Conservation (phyloP, 169 alveolate species). For the Eimeria mitis region DNA sequence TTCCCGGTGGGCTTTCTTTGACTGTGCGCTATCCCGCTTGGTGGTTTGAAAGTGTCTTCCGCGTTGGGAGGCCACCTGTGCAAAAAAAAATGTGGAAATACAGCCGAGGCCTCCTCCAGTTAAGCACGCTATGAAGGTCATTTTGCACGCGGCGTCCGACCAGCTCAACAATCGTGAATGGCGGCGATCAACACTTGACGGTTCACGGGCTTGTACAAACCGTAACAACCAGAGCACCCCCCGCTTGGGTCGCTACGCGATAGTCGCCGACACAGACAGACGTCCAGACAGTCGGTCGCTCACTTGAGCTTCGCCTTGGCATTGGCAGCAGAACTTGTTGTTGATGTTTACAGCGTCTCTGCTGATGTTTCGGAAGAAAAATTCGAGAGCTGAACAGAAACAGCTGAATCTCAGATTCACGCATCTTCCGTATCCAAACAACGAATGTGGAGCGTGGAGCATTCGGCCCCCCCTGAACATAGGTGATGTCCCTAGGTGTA, state of each 20-base stretch:
- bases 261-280: too few species aligned
- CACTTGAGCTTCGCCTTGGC: slow-evolving; percentile 35
- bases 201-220: too few species aligned
- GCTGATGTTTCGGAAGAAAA: slow-evolving; percentile 58
- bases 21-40: background rate
- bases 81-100: background rate
- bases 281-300: background rate
- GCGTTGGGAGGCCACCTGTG: slow-evolving; percentile 11
- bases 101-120: background rate
- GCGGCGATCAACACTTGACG: background rate
- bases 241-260: too few species aligned
- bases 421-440: background rate
- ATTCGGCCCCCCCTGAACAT: background rate
- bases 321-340: slow-evolving; percentile 54
- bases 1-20: background rate
- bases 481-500: too few species aligned
- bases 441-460: background rate
- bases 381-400: slow-evolving; percentile 34
- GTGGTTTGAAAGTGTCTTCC: background rate
- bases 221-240: too few species aligned
- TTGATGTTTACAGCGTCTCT: slow-evolving; percentile 65
- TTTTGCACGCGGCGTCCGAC: background rate
- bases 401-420: background rate
- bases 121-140: background rate
- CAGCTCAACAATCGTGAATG: background rate